Conservation (phyloP, 768 basidiomycete species). For the Tylopilus intermedius region DNA sequence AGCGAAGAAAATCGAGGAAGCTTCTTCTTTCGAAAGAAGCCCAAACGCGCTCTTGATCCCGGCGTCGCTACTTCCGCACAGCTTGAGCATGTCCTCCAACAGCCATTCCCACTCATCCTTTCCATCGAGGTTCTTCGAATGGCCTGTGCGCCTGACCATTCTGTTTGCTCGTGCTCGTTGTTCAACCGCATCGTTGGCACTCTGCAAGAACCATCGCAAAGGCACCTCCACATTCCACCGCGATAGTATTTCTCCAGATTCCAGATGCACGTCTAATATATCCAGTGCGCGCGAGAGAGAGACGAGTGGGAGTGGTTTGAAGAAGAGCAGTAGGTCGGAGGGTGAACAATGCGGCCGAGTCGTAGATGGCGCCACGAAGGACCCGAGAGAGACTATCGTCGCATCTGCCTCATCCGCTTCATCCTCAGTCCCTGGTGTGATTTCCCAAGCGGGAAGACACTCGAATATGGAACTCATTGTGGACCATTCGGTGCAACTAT, state of each 20-base stretch:
- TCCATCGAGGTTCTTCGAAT: slow-evolving; percentile 48
- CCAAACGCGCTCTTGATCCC: slow-evolving; percentile 77
- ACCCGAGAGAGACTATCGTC: slow-evolving; percentile 73
- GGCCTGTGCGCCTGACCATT: slow-evolving; percentile 71
- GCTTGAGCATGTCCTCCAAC: slow-evolving; percentile 84
- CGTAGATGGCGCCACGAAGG: slow-evolving; percentile 74
- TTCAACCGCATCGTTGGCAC: slow-evolving; percentile 54
- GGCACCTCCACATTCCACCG: slow-evolving; percentile 83
- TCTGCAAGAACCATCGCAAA: slow-evolving; percentile 87
- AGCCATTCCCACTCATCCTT: slow-evolving; percentile 83
- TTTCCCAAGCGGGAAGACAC: slow-evolving; percentile 89
- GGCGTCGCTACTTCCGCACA: slow-evolving; percentile 59
- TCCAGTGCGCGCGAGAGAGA: slow-evolving; percentile 83
- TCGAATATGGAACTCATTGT: slow-evolving; percentile 92
- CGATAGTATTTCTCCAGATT: slow-evolving; percentile 86
- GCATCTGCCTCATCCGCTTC: slow-evolving; percentile 76
- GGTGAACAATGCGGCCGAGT: slow-evolving; percentile 52
- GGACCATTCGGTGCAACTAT: slow-evolving; percentile 65
- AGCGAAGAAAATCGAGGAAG: slow-evolving; percentile 77
- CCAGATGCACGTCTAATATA: slow-evolving; percentile 88
- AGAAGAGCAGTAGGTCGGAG: slow-evolving; percentile 73
- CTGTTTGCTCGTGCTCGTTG: slow-evolving; percentile 84
- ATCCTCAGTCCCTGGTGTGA: slow-evolving; percentile 48
- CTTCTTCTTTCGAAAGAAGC: slow-evolving; percentile 61
- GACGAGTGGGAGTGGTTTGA: slow-evolving; percentile 68